Percentiles rank a stretch among this genome's conserved stretches.
Conservation (phyloP, 352 stramenopile genomes). For the Phytophthora lateralis region DNA sequence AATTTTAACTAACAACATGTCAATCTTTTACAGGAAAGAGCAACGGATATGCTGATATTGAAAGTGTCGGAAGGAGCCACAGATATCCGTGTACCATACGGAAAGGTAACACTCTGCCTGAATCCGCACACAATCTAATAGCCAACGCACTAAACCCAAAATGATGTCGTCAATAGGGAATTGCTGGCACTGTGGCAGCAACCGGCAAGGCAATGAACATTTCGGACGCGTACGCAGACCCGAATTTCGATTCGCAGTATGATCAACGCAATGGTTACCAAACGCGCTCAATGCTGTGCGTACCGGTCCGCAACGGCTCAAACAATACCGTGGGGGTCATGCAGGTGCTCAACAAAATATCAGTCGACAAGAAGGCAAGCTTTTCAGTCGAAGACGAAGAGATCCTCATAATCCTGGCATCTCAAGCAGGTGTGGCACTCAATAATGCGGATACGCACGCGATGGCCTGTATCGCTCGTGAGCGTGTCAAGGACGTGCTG, state of each 20-base stretch:
- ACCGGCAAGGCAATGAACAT: slow-evolving; percentile 90
- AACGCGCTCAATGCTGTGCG: slow-evolving; percentile 92
- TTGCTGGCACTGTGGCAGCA: slow-evolving; percentile 87
- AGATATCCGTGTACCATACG: slow-evolving; percentile 84
- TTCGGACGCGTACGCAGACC: slow-evolving; percentile 92
- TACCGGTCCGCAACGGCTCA: slow-evolving; percentile 82
- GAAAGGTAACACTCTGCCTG: slow-evolving; percentile 49
- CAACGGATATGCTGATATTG: slow-evolving; percentile 81
- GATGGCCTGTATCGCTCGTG: slow-evolving; percentile 50
- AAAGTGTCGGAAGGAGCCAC: slow-evolving; percentile 87
- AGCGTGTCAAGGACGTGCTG: slow-evolving; percentile 82
- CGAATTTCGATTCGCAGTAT: slow-evolving; percentile 92
- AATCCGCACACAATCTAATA: neutral
- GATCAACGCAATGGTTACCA: slow-evolving; percentile 92
- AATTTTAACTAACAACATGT: neutral
- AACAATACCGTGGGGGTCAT: slow-evolving; percentile 89
- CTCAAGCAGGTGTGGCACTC: slow-evolving; percentile 86
- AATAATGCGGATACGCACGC: slow-evolving; percentile 84
- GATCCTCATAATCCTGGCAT: slow-evolving; percentile 83
- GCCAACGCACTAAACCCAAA: neutral
- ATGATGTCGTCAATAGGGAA: slow-evolving; percentile 52
- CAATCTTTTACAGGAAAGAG: slow-evolving; percentile 50
- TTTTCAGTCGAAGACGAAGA: slow-evolving; percentile 92
- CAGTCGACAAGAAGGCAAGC: slow-evolving; percentile 48
- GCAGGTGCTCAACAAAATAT: slow-evolving; percentile 90